A percentile compares a stretch with the other conserved stretches of the same genome.
phyloP scores from a whole-genome alignment of 2,329 filamentous ascomycete species.

The Colletotrichum lupini region DNA sequence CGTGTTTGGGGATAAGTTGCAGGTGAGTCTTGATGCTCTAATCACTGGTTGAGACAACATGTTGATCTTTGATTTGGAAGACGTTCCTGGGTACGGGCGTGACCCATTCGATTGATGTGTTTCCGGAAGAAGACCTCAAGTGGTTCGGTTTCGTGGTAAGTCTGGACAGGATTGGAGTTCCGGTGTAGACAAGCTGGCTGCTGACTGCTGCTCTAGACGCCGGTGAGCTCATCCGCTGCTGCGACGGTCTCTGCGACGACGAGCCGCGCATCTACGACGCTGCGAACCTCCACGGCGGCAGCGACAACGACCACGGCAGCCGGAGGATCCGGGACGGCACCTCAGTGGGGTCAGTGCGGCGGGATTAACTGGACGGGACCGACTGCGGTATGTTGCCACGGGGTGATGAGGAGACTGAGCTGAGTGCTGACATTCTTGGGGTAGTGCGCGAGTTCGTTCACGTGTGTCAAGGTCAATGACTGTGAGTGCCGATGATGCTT shows the following conservation, averaged over 20 bases:
- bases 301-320: conserved; percentile 17
- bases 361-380: conserved; percentile 24
- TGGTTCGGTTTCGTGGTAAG: conserved; percentile 33
- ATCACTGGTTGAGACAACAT: not conserved
- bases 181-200: not conserved
- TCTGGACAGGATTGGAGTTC: too few relatives aligned
- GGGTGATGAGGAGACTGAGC: not conserved
- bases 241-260: not conserved
- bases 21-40: conserved; percentile 29
- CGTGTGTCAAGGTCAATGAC: conserved; percentile 24
- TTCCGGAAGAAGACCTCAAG: conserved; percentile 34
- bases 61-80: not conserved
- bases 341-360: conserved; percentile 32
- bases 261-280: conserved; percentile 23
- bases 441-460: conserved; percentile 23
- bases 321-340: conserved; percentile 16
- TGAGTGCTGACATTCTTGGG: conserved; percentile 4
- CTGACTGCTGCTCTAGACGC: conserved; percentile 11
- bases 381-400: conserved; percentile 7
- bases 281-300: not conserved
- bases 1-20: conserved; percentile 49
- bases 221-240: conserved; percentile 15
- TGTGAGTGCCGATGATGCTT: conserved; percentile 2
- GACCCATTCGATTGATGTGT: conserved; percentile 33
- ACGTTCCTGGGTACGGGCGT: conserved; percentile 31